Base-by-base conservation (phyloP, 139 green algal species). In the Volvox reticuliferus region DNA sequence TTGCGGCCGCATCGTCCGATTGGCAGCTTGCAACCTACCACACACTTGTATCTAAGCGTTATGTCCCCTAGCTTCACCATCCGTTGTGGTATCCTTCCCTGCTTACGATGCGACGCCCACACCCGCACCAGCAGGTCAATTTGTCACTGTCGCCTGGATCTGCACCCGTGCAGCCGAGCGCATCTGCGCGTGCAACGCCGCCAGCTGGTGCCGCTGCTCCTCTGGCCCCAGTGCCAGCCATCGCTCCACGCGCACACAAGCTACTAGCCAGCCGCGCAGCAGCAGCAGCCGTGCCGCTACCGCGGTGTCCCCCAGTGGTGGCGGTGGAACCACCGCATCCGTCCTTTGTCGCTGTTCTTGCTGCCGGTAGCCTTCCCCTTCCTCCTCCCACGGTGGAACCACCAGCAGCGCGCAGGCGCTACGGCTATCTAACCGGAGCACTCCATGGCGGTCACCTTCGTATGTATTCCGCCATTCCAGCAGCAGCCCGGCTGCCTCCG, bases 251-350 rank as follows among this genome's bases (percentile, higher is more conserved):
- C 63, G 20, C 71, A 90, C 14, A 50, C 12, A 50, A 50, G 73
- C 55, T 69, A 83, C 86, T 50, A 83, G 50, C 86, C 86, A 90
- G n/a, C 86, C 86, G 3, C 86, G 50, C 50, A 77, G 73, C 86
- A 77, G 69, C 86, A 90, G 50, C 44, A 90, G 71, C 71, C 86
- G 86, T 32, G 79, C 71, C n/a, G 86, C 24, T 69, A 90, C 44
- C 50, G 26, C 50, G 6, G 26, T 67, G 65, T 36, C 35, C 35
- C 13, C 82, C 65, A 79, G 82, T 67, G 33, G 65, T 67, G 22
- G 33, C 36, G n/a, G 0, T 12, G 9, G 37, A 26, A 12, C 69
- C 55, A 62, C 32, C 61, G 81, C 19, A 1, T 19, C 81, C 61
- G 55, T 37, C 28, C 44, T 9, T 55, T 55, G 44, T 55, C 9